Base-by-base conservation (phyloP, 108 stramenopile species). In the Schizochytrium sp. region DNA sequence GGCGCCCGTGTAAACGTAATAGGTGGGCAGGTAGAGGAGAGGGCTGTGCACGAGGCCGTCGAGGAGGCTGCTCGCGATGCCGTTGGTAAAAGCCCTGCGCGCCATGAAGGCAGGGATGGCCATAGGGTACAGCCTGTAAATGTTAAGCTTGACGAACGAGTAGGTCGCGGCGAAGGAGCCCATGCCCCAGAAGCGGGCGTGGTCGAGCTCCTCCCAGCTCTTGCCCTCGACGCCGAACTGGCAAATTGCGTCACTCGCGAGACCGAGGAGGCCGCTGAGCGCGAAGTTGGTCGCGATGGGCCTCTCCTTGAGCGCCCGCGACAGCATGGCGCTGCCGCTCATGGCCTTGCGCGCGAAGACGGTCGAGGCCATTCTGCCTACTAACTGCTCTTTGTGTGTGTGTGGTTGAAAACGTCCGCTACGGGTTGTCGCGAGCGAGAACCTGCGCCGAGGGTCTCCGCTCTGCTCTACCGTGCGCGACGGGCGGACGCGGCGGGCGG, bases 221-320 rank as follows among this genome's bases (percentile, higher is more conserved):
- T 83, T 83, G 18, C 76, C 12, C 51, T 83, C 76, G 25, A 83
- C 76, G 25, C 45, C 48, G 76, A 83, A 83, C 76, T 83, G 76
- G 76, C 76, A 83, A 23, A 83, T 83, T 12, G 25, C 19, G 23
- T 83, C 76, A 3, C 76, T 53, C 1, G 76, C 76, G 19, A 83
- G 45, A 0, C 76, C 76, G 28, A 83, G 76, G 1, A 53, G 45
- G 28, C 45, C 48, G n/a, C 76, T 53, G 14, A 53, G 51, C 48
- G 23, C 76, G 48, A 83, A 83, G 76, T 83, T 83, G 10, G 76
- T 83, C 48, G 76, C 76, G 51, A 83, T 53, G 12, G 76, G 76
- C 48, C 51, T 47, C 51, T 83, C 76, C 23, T 25, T 23, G 48
- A 83, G 76, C 16, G 63, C 25, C 34, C 18, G 8, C 34, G 63